Percentiles rank a stretch among this genome's conserved stretches.
Conservation (phyloP, 164 flowering plant genomes). For the Stephania cephalantha region DNA sequence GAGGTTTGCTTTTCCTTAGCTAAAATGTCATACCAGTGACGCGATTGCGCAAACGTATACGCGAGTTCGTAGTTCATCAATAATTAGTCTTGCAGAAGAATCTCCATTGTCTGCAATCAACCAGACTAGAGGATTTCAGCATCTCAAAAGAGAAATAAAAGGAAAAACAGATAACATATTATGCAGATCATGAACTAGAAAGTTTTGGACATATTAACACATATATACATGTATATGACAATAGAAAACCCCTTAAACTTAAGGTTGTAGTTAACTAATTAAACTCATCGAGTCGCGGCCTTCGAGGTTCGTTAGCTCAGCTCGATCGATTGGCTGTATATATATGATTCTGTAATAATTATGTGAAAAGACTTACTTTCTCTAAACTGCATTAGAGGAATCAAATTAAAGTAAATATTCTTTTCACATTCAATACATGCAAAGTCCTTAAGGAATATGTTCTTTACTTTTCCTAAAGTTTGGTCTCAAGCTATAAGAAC, state of each 20-base stretch:
- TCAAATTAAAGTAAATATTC: constrained; percentile 27
- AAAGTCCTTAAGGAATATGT: constrained; percentile 42
- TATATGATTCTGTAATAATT: not conserved
- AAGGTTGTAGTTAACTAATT: too few relatives aligned
- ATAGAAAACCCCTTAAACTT: too few relatives aligned
- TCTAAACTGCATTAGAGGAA: not conserved
- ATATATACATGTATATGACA: not conserved
- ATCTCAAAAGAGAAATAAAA: too few relatives aligned
- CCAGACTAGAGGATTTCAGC: too few relatives aligned
- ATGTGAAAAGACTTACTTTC: not conserved
- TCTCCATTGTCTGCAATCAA: not conserved
- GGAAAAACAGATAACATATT: not conserved
- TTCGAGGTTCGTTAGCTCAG: too few relatives aligned
- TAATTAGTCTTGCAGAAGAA: not conserved
- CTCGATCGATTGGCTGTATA: too few relatives aligned
- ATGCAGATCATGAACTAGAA: not conserved
- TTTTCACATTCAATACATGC: constrained; percentile 32
- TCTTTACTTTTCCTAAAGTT: constrained; percentile 23
- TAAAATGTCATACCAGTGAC: not conserved
- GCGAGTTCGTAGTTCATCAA: not conserved
- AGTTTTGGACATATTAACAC: too few relatives aligned
- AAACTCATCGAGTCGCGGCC: too few relatives aligned
- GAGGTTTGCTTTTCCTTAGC: not conserved
- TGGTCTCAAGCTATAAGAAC: constrained; percentile 20
- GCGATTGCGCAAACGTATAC: not conserved